These are phyloP conservation scores for Scedosporium aurantiacum DNA, from an alignment of 2,329 filamentous ascomycete genomes.

Conservation along the genomic window DNA sequence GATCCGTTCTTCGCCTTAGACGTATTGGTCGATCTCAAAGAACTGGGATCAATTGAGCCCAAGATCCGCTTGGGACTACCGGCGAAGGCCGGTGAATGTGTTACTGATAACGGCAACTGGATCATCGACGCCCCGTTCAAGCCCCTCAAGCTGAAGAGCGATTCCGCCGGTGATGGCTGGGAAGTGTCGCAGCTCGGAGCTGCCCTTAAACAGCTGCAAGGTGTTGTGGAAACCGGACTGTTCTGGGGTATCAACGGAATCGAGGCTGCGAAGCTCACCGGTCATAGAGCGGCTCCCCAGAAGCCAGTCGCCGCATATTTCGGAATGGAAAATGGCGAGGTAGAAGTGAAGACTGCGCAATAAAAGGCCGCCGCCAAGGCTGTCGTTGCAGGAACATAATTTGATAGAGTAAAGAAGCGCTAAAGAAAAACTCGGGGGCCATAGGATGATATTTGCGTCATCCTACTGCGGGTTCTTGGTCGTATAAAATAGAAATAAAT, in stretches of 20 bases:
- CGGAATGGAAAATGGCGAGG: constrained; percentile 69
- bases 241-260: constrained; percentile 75
- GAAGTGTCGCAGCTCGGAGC: constrained; percentile 48
- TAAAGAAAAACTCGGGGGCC: background rate
- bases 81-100: constrained; percentile 69
- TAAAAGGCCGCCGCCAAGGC: background rate
- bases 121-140: constrained; percentile 88
- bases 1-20: constrained; percentile 71
- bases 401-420: background rate
- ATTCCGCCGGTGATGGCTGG: constrained; percentile 35
- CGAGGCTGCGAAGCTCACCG: constrained; percentile 42
- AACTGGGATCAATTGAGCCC: constrained; percentile 63
- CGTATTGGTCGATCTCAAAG: constrained; percentile 61
- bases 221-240: constrained; percentile 84
- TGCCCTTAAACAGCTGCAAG: constrained; percentile 62
- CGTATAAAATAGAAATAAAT: background rate
- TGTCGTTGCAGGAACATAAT: background rate
- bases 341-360: constrained; percentile 32
- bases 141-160: constrained; percentile 54
- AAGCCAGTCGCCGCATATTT: constrained; percentile 94
- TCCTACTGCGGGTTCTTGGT: background rate
- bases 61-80: constrained; percentile 60
- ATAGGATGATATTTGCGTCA: no score
- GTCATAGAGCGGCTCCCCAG: constrained; percentile 54
- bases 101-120: constrained; percentile 50